These are phyloP conservation scores for Collybiopsis luxurians DNA, from an alignment of 768 basidiomycete genomes.

Conservation along the genomic window DNA sequence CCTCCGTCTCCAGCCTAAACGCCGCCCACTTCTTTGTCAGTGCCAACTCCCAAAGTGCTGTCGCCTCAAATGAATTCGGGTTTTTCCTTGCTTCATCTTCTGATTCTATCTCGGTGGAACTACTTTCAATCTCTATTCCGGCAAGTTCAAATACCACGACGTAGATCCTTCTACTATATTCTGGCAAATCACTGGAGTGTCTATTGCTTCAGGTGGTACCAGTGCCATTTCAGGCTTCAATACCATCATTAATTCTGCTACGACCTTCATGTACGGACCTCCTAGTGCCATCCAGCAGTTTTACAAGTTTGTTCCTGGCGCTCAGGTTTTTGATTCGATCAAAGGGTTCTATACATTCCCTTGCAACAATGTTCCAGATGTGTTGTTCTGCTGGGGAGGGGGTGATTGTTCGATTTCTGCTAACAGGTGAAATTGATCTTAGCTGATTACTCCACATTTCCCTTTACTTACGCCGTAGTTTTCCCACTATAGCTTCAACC, in stretches of 20 bases:
- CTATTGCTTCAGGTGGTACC: slow-evolving; percentile 12
- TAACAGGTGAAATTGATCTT: slow-evolving; percentile 17
- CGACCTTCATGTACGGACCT: slow-evolving; percentile 32
- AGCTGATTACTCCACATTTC: background rate
- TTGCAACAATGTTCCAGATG: slow-evolving; percentile 20
- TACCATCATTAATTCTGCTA: slow-evolving; percentile 36
- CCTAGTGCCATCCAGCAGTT: slow-evolving; percentile 15
- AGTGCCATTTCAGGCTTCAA: slow-evolving; percentile 12
- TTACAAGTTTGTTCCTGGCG: slow-evolving; percentile 23
- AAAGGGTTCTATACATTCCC: slow-evolving; percentile 29
- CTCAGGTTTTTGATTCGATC: slow-evolving; percentile 14
- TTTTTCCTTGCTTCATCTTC: slow-evolving; percentile 40
- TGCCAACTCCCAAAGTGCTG: slow-evolving; percentile 29
- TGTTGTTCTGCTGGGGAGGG: slow-evolving; percentile 36
- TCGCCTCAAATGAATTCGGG: slow-evolving; percentile 35
- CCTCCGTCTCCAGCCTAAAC: slow-evolving; percentile 27
- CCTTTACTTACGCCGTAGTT: background rate
- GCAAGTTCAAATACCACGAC: slow-evolving; percentile 31
- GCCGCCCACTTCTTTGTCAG: slow-evolving; percentile 38
- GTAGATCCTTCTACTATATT: slow-evolving; percentile 21
- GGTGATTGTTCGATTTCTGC: slow-evolving; percentile 42
- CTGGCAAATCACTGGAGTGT: slow-evolving; percentile 22
- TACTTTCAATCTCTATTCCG: slow-evolving; percentile 40
- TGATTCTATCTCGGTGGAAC: slow-evolving; percentile 46
- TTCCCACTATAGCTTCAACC: slow-evolving; percentile 27